A percentile compares a stretch with the other conserved stretches of the same genome.
Evolutionary conservation across 2,329 filamentous ascomycete genomes (phyloP).

Genomic region (Thyridium curvatum): DNA sequence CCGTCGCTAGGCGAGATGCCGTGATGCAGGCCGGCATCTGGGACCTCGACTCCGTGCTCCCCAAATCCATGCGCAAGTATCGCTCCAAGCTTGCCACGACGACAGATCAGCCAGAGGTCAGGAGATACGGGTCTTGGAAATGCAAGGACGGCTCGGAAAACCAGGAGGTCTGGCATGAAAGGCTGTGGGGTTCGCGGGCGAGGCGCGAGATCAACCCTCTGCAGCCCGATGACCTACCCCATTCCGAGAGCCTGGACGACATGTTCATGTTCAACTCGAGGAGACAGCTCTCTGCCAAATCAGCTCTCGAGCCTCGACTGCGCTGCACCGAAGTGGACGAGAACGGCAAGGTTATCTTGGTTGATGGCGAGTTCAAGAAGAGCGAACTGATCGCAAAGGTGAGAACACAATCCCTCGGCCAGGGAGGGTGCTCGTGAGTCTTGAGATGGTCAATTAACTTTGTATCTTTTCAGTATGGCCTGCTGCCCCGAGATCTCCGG

Average conservation of each 20-base stretch:
- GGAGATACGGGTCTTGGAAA: too few relatives aligned
- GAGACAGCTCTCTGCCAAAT: slow-evolving; percentile 66
- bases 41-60: slow-evolving; percentile 16
- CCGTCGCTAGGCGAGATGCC: slow-evolving; percentile 4
- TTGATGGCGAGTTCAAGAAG: slow-evolving; percentile 96
- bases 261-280: slow-evolving; percentile 62
- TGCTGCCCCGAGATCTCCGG: slow-evolving; percentile 87
- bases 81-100: slow-evolving; percentile 13
- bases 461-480: slow-evolving; percentile 56
- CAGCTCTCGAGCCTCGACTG: slow-evolving; percentile 76
- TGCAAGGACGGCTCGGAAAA: too few relatives aligned
- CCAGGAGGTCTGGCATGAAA: slow-evolving; percentile 35
- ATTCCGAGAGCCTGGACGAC: slow-evolving; percentile 34
- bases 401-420: slow-evolving; percentile 12
- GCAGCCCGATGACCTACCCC: slow-evolving; percentile 53
- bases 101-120: slow-evolving; percentile 8
- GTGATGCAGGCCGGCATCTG: slow-evolving; percentile 12
- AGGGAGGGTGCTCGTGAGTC: background rate
- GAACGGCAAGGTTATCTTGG: slow-evolving; percentile 82
- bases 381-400: slow-evolving; percentile 94
- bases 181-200: slow-evolving; percentile 35
- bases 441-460: background rate
- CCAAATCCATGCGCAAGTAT: slow-evolving; percentile 12
- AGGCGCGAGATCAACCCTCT: slow-evolving; percentile 32
- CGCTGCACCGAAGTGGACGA: slow-evolving; percentile 95